Base-by-base conservation (phyloP, 2,329 filamentous ascomycete species). In the Ophiobolus disseminans region DNA sequence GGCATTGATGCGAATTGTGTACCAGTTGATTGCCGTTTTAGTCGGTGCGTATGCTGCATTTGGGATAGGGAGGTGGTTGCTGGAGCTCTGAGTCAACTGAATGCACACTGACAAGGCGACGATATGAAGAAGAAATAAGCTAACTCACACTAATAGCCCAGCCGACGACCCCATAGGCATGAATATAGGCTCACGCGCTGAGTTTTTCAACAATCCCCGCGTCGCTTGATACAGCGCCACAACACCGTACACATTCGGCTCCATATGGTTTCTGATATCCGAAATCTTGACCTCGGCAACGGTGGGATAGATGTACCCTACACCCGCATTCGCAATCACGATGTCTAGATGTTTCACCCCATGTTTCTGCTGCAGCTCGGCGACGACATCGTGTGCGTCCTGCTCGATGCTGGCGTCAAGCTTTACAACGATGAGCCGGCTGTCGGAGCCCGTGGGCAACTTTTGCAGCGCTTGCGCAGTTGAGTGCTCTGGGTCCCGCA, bases 401-500 rank as follows among this genome's bases (percentile, higher is more conserved):
- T 44, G n/a, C 9, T 58, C 45, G 4, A 44, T 6, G 38, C 20
- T 38, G 10, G 49, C 47, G 35, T 58, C 55, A n/a, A 58, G 20
- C 36, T 55, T 55, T 3, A 50, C 45, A 4, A 55, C 20, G 16
- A 58, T 45, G 6, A 55, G 32, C 5, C 26, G 30, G 40, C 36
- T 52, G 23, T 35, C 48, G 4, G 23, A 10, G 25, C 35, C 49
- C 17, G 19, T 60, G 14, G 62, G 55, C 3, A 70, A 43, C 7
- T 52, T 30, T 8, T 50, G 39, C 4, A 77, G 63, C 4, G 60
- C 53, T 2, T 62, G 25, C 3, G 63, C 58, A 21, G 55, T 63
- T 5, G 59, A 39, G 17, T 66, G 51, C 1, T 48, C 36, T 1
- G 59, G 66, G 25, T 70, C 55, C n/a, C 75, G 75, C 22, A 74